phyloP scores from a whole-genome alignment of 139 green algal genomes.

The Tetradesmus obliquus region DNA sequence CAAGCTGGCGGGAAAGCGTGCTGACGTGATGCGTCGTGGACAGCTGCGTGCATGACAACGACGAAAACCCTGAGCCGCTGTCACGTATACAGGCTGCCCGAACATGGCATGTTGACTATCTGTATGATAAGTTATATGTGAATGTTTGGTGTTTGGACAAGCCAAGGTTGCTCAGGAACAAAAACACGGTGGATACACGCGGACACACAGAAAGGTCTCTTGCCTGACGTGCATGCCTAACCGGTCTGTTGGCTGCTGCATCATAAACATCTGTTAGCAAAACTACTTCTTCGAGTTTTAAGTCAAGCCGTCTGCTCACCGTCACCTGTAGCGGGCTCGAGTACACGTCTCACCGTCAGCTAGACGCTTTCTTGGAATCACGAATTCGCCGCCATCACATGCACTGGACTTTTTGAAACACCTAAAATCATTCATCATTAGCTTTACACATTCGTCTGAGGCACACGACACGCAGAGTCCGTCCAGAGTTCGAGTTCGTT shows the following conservation, averaged over 20 bases:
- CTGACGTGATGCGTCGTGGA: neutral
- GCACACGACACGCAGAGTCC: neutral
- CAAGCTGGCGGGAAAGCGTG: too few relatives aligned
- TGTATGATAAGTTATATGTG: neutral
- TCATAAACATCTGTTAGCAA: neutral
- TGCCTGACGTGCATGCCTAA: neutral
- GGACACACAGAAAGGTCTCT: neutral
- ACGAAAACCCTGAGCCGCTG: neutral
- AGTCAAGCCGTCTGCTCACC: neutral
- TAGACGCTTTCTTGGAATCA: neutral
- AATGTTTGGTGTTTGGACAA: neutral
- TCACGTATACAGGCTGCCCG: neutral
- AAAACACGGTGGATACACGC: neutral
- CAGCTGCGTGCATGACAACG: neutral
- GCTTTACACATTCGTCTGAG: neutral
- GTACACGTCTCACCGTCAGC: neutral
- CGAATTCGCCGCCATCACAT: neutral
- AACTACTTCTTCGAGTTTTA: neutral
- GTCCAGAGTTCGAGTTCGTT: neutral
- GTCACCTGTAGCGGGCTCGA: neutral
- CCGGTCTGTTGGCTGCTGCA: neutral
- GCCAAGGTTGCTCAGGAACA: neutral
- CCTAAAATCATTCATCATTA: neutral
- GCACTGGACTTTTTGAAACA: neutral
- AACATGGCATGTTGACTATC: neutral